Evolutionary conservation across 805 yeast species (phyloP).

Genomic region (Starmerella vaccinii): DNA sequence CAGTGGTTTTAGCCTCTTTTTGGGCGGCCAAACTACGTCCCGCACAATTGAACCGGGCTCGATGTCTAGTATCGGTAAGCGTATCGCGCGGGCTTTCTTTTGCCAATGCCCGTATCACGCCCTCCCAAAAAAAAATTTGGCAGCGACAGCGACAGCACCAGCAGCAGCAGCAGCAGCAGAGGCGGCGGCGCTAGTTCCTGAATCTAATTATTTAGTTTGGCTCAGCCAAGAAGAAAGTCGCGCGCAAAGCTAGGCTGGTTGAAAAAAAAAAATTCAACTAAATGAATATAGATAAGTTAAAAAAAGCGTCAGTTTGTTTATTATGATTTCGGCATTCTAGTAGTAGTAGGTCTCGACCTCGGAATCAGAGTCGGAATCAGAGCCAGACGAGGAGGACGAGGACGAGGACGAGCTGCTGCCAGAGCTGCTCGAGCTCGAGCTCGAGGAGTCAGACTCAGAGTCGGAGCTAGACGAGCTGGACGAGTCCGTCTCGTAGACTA

Average conservation of each 20-base stretch:
- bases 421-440: conserved; percentile 2
- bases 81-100: neutral
- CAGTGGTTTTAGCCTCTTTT: neutral
- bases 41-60: too few species aligned
- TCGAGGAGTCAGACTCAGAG: conserved; percentile 1
- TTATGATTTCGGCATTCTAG: neutral
- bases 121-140: neutral
- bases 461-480: conserved; percentile 2
- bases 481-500: conserved; percentile 10
- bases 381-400: conserved; percentile 7
- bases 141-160: too few species aligned
- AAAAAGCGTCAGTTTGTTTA: neutral
- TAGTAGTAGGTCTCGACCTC: neutral
- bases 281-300: neutral
- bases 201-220: too few species aligned
- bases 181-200: too few species aligned
- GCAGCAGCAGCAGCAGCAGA: too few species aligned
- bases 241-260: too few species aligned
- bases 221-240: too few species aligned
- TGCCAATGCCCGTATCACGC: neutral
- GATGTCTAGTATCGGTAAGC: neutral
- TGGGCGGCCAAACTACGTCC: neutral
- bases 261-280: neutral
- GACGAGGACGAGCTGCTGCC: conserved; percentile 9
- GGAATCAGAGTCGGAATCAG: conserved; percentile 6